phyloP scores from a whole-genome alignment of 2,329 filamentous ascomycete species.

The Furcasterigmium sp. region DNA sequence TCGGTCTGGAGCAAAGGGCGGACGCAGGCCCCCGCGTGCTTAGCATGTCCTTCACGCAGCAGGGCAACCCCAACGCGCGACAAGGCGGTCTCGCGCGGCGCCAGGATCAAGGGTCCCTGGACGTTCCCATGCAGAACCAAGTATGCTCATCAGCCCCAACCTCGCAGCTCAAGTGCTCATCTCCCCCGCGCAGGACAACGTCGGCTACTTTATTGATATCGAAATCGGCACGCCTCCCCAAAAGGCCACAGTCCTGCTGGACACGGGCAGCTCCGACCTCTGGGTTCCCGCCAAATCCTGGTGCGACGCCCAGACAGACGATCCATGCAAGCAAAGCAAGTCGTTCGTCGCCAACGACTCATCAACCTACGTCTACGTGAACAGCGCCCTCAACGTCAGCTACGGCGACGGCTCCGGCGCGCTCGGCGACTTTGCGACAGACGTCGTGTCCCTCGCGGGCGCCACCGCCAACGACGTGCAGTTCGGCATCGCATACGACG shows the following conservation, averaged over 20 bases:
- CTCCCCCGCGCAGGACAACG: too few relatives aligned
- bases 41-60: too few relatives aligned
- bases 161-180: too few relatives aligned
- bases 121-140: too few relatives aligned
- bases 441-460: conserved; percentile 47
- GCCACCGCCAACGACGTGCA: conserved; percentile 43
- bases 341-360: background rate
- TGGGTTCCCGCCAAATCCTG: conserved; percentile 44
- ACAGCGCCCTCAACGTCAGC: conserved; percentile 25
- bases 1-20: too few relatives aligned
- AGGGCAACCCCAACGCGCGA: too few relatives aligned
- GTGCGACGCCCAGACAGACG: background rate
- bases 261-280: conserved; percentile 65
- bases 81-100: too few relatives aligned
- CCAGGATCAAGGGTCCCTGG: too few relatives aligned
- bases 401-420: conserved; percentile 56
- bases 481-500: conserved; percentile 47
- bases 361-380: background rate
- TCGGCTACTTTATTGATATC: too few relatives aligned
- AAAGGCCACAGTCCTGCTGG: conserved; percentile 52
- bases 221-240: conserved; percentile 60
- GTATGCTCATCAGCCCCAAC: too few relatives aligned
- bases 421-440: conserved; percentile 51
- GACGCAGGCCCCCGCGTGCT: too few relatives aligned
- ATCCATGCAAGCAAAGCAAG: background rate